A percentile compares a stretch with the other conserved stretches of the same genome.
Conservation (phyloP, 345 rosid species). For the Erucastrum elatum region DNA sequence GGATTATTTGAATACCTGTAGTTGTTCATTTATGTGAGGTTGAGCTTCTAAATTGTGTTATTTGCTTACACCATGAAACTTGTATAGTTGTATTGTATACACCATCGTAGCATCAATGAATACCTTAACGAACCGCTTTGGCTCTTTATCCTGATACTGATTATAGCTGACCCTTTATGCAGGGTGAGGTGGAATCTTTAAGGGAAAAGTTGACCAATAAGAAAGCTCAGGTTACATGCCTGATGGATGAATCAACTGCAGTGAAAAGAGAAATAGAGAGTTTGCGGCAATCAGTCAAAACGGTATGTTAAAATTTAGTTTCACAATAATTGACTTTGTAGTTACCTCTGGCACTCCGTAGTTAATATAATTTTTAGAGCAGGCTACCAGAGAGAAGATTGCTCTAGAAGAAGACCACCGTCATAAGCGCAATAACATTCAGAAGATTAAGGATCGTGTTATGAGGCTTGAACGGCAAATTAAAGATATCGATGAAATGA, state of each 20-base stretch:
- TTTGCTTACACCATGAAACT: not conserved
- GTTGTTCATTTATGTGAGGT: not conserved
- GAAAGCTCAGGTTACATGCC: constrained; percentile 57
- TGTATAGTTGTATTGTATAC: not conserved
- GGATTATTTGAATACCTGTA: no score
- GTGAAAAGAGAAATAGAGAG: constrained; percentile 66
- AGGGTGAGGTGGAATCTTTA: constrained; percentile 58
- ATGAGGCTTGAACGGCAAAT: constrained; percentile 58
- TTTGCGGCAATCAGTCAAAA: constrained; percentile 48
- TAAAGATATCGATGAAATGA: constrained; percentile 63
- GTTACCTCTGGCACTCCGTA: not conserved
- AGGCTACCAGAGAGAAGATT: constrained; percentile 71
- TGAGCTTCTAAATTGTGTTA: constrained; percentile 2
- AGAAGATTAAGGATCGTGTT: constrained; percentile 45
- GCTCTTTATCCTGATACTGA: not conserved
- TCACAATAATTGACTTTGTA: not conserved
- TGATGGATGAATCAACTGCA: constrained; percentile 63
- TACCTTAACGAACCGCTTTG: constrained; percentile 5
- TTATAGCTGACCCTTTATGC: constrained; percentile 21
- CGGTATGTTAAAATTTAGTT: constrained; percentile 52
- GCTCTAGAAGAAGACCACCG: constrained; percentile 56
- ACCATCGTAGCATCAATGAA: constrained; percentile 7
- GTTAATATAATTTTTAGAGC: constrained; percentile 17
- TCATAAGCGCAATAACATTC: constrained; percentile 43
- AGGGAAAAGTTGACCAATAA: constrained; percentile 50